phyloP scores from a whole-genome alignment of 306 rosid genomes.

The Begonia fuchsioides region DNA sequence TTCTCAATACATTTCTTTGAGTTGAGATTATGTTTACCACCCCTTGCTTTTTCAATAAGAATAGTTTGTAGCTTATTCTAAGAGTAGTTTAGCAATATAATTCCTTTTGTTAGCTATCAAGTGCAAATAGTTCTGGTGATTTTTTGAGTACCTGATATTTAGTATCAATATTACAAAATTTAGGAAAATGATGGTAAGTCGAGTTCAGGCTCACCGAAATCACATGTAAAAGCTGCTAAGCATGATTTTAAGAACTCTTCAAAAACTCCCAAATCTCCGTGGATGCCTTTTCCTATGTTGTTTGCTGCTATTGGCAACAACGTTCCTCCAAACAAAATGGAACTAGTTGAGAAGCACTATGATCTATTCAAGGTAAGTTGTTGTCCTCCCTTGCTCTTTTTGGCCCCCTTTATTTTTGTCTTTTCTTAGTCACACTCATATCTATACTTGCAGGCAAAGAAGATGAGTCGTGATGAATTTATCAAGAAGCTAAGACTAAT shows the following conservation, averaged over 20 bases:
- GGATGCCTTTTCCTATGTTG: slow-evolving; percentile 69
- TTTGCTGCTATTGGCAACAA: slow-evolving; percentile 42
- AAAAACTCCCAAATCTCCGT: slow-evolving; percentile 58
- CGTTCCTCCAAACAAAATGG: slow-evolving; percentile 38
- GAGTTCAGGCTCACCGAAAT: neutral
- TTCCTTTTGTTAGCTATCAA: too few relatives aligned
- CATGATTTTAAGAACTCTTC: slow-evolving; percentile 10
- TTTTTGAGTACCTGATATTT: too few relatives aligned
- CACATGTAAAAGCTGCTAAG: slow-evolving; percentile 3
- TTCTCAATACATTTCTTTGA: too few relatives aligned
- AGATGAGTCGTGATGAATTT: slow-evolving; percentile 52
- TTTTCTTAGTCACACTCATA: neutral
- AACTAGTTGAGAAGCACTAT: slow-evolving; percentile 27
- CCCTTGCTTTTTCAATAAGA: too few relatives aligned
- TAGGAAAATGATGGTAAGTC: neutral
- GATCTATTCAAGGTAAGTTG: slow-evolving; percentile 40
- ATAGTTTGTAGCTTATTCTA: too few relatives aligned
- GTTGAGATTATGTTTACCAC: too few relatives aligned
- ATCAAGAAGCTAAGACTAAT: slow-evolving; percentile 48
- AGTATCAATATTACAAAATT: too few relatives aligned
- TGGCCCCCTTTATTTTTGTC: neutral
- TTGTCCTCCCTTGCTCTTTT: neutral
- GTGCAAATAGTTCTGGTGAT: too few relatives aligned
- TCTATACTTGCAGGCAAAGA: slow-evolving; percentile 36
- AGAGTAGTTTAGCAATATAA: too few relatives aligned